Conservation (phyloP, 106 monocot species). For the Dendrobium chrysotoxum region DNA sequence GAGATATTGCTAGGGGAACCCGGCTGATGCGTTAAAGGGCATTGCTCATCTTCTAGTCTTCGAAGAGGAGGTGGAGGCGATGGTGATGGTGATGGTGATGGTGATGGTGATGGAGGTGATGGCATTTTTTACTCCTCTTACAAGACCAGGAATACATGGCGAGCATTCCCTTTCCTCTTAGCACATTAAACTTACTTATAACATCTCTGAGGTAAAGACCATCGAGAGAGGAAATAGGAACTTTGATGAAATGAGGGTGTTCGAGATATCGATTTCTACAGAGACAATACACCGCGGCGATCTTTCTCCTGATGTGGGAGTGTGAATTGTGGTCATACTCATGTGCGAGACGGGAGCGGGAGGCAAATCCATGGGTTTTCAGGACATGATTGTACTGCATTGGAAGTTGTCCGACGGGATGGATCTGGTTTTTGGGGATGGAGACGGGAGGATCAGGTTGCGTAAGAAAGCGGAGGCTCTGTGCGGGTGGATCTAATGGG, state of each 20-base stretch:
- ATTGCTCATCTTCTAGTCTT: not conserved
- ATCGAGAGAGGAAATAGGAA: constrained; percentile 42
- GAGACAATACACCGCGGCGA: constrained; percentile 56
- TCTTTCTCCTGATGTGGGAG: no score
- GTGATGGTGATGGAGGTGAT: constrained; percentile 22
- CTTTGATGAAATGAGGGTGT: constrained; percentile 69
- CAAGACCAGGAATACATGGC: constrained; percentile 90
- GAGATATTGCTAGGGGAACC: not conserved
- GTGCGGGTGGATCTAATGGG: no score
- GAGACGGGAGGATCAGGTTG: no score
- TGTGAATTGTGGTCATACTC: no score
- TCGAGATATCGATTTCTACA: constrained; percentile 52
- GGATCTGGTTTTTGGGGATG: no score
- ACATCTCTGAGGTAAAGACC: constrained; percentile 78
- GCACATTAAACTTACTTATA: constrained; percentile 43
- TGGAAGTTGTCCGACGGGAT: no score
- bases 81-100: no score
- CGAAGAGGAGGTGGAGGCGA: constrained; percentile 10
- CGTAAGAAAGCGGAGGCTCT: no score
- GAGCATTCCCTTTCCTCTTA: constrained; percentile 75
- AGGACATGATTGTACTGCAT: no score
- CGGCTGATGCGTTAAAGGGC: constrained; percentile 1
- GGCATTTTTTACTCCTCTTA: constrained; percentile 43
- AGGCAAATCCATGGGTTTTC: no score
- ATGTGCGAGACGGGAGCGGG: no score